Evolutionary conservation across 148 eudicot genomes (phyloP).

Genomic region (Euryodendron excelsum): DNA sequence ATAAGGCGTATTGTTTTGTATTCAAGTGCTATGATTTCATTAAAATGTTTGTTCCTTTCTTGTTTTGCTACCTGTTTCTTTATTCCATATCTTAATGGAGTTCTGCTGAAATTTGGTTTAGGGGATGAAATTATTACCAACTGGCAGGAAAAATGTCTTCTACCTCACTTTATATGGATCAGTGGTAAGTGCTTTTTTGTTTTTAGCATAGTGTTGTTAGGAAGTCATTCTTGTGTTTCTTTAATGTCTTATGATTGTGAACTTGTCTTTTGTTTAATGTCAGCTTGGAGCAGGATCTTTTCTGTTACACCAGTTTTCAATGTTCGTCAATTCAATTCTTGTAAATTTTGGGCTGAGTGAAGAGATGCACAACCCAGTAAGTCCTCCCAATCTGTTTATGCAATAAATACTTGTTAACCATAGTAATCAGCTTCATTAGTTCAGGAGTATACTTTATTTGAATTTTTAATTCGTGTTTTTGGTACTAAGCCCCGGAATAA

Average conservation of each 20-base stretch:
- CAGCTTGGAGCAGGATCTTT: constrained; percentile 90
- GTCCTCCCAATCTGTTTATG: constrained; percentile 19
- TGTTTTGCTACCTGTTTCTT: background rate
- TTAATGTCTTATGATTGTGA: background rate
- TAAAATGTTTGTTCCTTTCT: background rate
- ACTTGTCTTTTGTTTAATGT: constrained; percentile 10
- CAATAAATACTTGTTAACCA: background rate
- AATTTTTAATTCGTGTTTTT: background rate
- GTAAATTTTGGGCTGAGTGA: constrained; percentile 78
- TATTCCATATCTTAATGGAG: background rate
- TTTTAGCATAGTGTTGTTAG: constrained; percentile 6
- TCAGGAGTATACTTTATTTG: background rate
- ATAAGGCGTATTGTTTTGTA: background rate
- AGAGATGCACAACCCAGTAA: constrained; percentile 95
- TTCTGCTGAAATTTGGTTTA: constrained; percentile 24
- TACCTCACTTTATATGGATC: constrained; percentile 74
- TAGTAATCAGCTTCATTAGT: background rate
- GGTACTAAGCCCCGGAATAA: background rate
- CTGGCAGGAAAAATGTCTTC: constrained; percentile 76
- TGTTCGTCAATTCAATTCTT: constrained; percentile 71
- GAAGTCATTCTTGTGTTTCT: background rate
- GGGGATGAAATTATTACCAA: constrained; percentile 94
- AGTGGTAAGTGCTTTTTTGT: constrained; percentile 47
- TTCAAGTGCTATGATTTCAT: background rate
- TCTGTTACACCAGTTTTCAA: constrained; percentile 63